A percentile compares a stretch with the other conserved stretches of the same genome.
These are phyloP conservation scores for Oryza coarctata DNA, from an alignment of 176 grass and related monocot species.

Conservation along the genomic window DNA sequence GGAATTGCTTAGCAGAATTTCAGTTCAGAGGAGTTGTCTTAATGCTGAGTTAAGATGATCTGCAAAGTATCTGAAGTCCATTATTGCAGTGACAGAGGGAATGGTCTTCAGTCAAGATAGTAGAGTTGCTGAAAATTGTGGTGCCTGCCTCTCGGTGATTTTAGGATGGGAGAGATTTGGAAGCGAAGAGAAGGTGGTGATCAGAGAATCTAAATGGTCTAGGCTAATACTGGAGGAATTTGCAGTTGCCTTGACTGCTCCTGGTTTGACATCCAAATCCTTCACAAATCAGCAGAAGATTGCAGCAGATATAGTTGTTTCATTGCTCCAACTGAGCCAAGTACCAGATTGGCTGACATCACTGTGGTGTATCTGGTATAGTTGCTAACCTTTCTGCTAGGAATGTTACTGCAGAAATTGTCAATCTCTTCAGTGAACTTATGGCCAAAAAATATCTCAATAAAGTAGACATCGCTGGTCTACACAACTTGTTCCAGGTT, in stretches of 20 bases:
- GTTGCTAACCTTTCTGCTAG: slow-evolving; percentile 74
- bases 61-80: slow-evolving; percentile 70
- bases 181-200: slow-evolving; percentile 47
- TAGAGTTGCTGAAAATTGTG: slow-evolving; percentile 66
- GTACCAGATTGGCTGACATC: slow-evolving; percentile 72
- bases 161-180: slow-evolving; percentile 74
- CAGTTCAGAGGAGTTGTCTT: slow-evolving; percentile 44
- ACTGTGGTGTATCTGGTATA: slow-evolving; percentile 58
- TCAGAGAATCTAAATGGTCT: slow-evolving; percentile 80
- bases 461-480: slow-evolving; percentile 62
- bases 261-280: slow-evolving; percentile 74
- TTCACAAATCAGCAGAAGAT: slow-evolving; percentile 74
- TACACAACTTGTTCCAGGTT: slow-evolving; percentile 93
- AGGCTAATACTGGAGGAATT: slow-evolving; percentile 87
- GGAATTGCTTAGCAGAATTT: slow-evolving; percentile 76
- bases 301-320: slow-evolving; percentile 61
- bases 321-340: slow-evolving; percentile 68
- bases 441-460: slow-evolving; percentile 64
- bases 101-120: slow-evolving; percentile 71
- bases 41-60: slow-evolving; percentile 67
- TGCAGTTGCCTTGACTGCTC: slow-evolving; percentile 69
- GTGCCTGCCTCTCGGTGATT: slow-evolving; percentile 63
- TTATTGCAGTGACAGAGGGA: slow-evolving; percentile 75
- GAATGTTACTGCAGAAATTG: slow-evolving; percentile 80
- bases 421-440: slow-evolving; percentile 78